Base-by-base conservation (phyloP, 306 rosid genomes). In the Phaseolus lunatus region DNA sequence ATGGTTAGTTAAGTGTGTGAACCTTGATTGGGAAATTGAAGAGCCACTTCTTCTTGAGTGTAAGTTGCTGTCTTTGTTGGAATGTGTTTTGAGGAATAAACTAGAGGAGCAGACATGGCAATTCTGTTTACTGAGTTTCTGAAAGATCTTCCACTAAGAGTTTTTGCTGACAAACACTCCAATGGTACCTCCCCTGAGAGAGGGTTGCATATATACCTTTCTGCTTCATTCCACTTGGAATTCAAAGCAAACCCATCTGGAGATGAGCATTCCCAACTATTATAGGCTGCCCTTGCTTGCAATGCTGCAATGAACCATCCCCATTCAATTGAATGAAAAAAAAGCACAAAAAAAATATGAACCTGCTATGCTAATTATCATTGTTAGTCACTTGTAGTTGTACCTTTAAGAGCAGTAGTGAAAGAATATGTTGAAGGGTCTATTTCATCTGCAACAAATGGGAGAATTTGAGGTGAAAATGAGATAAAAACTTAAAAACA, bases 151-250 rank as follows among this genome's bases (percentile, higher is more conserved):
- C 90, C 99, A 79, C 97, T 91, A 1, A 88, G 92, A 47, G 99
- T 91, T 82, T 93, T 96, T 73, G 98, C 90, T 29, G 99, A 96
- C 71, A 96, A 78, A 91, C 99, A 96, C 84, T 96, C 99, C 87
- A 89, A 73, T 54, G 99, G 99, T 24, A 96, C 90, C 26, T 92
- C 94, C 43, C 99, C 99, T 3, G 99, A 96, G 73, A 86, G 86
- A 43, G 99, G 99, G 58, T 96, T 96, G 89, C 98, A 87, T 77
- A 96, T 96, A 53, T 92, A 96, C 59, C 85, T 96, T 82, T 96
- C 99, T 78, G 99, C 99, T 70, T 96, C 99, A 74, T 90, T 91
- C 99, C 99, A 96, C 81, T 96, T 96, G 2, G 99, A 92, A 83
- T 96, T 91, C 58, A 96, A 82, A 58, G 96, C 93, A 85, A 87